Percentiles rank a stretch among this genome's conserved stretches.
These are phyloP conservation scores for Diutina scorzettiae DNA, from an alignment of 1,139 yeast genomes.

Conservation along the genomic window DNA sequence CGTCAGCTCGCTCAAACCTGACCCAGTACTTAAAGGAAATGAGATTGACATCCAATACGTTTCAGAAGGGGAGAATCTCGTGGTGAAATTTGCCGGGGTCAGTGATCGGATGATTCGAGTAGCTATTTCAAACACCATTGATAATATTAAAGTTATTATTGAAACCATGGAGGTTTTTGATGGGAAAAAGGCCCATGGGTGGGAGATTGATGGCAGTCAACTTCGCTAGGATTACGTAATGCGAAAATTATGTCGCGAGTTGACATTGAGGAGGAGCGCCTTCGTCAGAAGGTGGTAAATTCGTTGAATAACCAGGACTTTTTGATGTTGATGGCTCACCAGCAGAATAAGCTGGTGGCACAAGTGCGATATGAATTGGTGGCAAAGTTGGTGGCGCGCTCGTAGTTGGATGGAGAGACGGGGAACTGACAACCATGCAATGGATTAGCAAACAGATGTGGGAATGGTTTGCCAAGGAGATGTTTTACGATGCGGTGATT, in stretches of 20 bases:
- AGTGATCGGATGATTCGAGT: slow-evolving; percentile 59
- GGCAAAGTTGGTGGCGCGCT: slow-evolving; percentile 10
- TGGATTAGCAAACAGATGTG: too few species aligned
- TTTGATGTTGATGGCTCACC: slow-evolving; percentile 30
- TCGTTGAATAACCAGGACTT: slow-evolving; percentile 34
- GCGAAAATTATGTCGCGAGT: not conserved
- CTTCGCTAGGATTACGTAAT: not conserved
- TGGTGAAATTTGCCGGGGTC: slow-evolving; percentile 32
- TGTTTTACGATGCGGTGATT: too few species aligned
- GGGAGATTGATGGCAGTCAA: not conserved
- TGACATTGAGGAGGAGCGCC: slow-evolving; percentile 24
- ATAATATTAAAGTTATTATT: slow-evolving; percentile 48
- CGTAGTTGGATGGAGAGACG: too few species aligned
- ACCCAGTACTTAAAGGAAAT: slow-evolving; percentile 1
- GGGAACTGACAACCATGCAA: too few species aligned
- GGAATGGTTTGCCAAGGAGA: too few species aligned
- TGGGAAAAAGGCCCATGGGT: slow-evolving; percentile 15
- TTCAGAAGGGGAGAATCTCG: not conserved
- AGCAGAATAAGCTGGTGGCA: slow-evolving; percentile 31
- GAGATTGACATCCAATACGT: not conserved
- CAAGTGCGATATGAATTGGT: slow-evolving; percentile 31
- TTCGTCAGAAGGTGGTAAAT: slow-evolving; percentile 28
- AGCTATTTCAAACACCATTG: slow-evolving; percentile 57
- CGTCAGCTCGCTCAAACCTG: not conserved
- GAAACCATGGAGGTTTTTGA: slow-evolving; percentile 61